These are phyloP conservation scores for Gracilaria domingensis DNA, from an alignment of 23 red algal species.

Conservation along the genomic window DNA sequence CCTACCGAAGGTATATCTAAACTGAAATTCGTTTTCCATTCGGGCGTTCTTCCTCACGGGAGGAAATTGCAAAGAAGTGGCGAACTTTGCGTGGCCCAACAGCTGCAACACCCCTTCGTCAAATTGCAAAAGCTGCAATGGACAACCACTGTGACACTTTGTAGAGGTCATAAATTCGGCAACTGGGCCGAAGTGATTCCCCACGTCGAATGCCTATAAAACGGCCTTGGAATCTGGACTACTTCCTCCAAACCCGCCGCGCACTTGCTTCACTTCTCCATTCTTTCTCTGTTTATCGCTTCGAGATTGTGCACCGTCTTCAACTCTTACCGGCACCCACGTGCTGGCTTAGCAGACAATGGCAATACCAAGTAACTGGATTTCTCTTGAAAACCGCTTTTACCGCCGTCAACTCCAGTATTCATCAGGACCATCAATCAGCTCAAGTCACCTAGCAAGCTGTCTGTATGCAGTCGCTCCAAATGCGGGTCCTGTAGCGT, in stretches of 20 bases:
- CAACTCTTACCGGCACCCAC: not conserved
- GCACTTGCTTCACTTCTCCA: not conserved
- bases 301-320: not conserved
- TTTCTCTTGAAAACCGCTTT: slow-evolving; percentile 67
- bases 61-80: too few relatives aligned
- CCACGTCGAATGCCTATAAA: not conserved
- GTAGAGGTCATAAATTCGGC: not conserved
- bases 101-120: not conserved
- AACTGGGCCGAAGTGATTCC: slow-evolving; percentile 12
- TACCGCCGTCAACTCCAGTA: slow-evolving; percentile 57
- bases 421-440: slow-evolving; percentile 5
- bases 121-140: not conserved
- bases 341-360: not conserved
- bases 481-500: slow-evolving; percentile 51
- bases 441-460: not conserved
- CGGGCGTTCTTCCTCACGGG: too few relatives aligned
- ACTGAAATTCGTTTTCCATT: too few relatives aligned
- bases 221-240: not conserved
- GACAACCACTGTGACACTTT: not conserved
- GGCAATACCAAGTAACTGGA: slow-evolving; percentile 27
- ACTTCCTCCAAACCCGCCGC: not conserved
- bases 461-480: slow-evolving; percentile 40
- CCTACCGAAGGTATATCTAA: too few relatives aligned
- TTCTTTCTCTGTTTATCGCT: not conserved
- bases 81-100: not conserved